Percentiles rank a stretch among this genome's conserved stretches.
phyloP scores from a whole-genome alignment of 768 basidiomycete species.

The Boletellus sp. region DNA sequence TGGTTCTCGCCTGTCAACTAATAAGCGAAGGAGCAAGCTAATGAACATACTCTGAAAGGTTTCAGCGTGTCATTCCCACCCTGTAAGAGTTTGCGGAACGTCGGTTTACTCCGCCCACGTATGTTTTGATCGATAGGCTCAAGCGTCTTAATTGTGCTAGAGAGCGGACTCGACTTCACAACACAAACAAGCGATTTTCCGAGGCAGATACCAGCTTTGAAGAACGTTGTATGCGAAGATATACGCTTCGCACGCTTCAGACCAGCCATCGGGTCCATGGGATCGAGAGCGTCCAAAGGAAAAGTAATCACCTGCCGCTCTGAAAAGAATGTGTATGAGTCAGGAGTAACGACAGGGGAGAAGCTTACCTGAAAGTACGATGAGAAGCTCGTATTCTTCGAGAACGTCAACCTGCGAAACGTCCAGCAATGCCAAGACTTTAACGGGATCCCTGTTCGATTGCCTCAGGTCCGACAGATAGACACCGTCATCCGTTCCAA shows the following conservation, averaged over 20 bases:
- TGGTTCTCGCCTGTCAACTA: slow-evolving; percentile 29
- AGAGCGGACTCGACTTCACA: slow-evolving; percentile 91
- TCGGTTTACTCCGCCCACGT: slow-evolving; percentile 76
- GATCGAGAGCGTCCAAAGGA: slow-evolving; percentile 88
- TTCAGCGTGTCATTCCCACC: slow-evolving; percentile 93
- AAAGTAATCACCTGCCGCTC: slow-evolving; percentile 96
- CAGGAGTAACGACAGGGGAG: background rate
- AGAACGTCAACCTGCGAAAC: slow-evolving; percentile 95
- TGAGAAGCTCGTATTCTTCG: slow-evolving; percentile 91
- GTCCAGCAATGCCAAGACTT: slow-evolving; percentile 84
- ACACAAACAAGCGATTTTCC: slow-evolving; percentile 92
- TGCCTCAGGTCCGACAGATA: slow-evolving; percentile 89
- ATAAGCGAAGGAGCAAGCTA: background rate
- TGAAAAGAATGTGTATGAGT: slow-evolving; percentile 28
- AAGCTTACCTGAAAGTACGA: slow-evolving; percentile 90
- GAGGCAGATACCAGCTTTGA: slow-evolving; percentile 93
- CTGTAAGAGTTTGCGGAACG: slow-evolving; percentile 92
- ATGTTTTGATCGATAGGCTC: slow-evolving; percentile 92
- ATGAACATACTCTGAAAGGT: slow-evolving; percentile 69
- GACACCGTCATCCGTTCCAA: slow-evolving; percentile 97
- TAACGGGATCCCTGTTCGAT: slow-evolving; percentile 73
- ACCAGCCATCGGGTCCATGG: slow-evolving; percentile 84
- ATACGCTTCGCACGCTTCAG: slow-evolving; percentile 93
- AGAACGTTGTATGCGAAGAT: slow-evolving; percentile 94
- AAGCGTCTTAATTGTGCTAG: slow-evolving; percentile 95